These are phyloP conservation scores for Aspergillus baeticus DNA, from an alignment of 495 filamentous ascomycete species.

Conservation along the genomic window DNA sequence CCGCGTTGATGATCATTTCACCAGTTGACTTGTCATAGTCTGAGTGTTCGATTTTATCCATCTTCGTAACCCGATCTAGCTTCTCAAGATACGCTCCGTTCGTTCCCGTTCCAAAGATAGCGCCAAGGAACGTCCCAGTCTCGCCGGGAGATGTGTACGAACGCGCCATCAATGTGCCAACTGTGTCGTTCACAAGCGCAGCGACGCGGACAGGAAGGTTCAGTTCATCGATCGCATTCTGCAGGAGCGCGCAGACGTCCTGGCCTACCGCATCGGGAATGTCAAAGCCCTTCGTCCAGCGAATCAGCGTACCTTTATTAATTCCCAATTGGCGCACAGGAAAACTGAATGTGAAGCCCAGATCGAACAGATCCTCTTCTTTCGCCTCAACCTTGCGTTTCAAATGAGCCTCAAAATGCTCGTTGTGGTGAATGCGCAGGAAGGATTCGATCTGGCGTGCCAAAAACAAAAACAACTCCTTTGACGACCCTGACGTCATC, in stretches of 20 bases:
- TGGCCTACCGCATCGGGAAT: conserved; percentile 90
- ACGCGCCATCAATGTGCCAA: conserved; percentile 95
- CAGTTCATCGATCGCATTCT: conserved; percentile 86
- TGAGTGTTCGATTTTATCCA: conserved; percentile 41
- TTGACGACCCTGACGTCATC: conserved; percentile 83
- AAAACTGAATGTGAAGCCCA: conserved; percentile 98
- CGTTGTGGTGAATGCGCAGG: conserved; percentile 80
- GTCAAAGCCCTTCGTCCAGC: conserved; percentile 99
- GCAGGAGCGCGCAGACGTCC: conserved; percentile 88
- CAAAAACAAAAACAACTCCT: conserved; percentile 89
- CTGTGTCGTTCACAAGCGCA: conserved; percentile 95
- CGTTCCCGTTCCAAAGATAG: conserved; percentile 89
- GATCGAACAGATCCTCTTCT: conserved; percentile 75
- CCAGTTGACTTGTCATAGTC: conserved; percentile 81
- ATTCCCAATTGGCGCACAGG: conserved; percentile 92
- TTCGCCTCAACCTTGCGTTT: conserved; percentile 56
- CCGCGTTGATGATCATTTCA: conserved; percentile 96
- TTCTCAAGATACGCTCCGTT: conserved; percentile 86
- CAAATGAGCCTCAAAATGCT: conserved; percentile 76
- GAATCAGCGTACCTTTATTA: conserved; percentile 86
- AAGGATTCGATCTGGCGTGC: conserved; percentile 89
- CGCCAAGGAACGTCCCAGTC: conserved; percentile 81
- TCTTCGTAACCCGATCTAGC: conserved; percentile 48
- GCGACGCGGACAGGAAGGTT: conserved; percentile 87
- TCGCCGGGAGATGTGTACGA: conserved; percentile 92